Conservation (phyloP, 78 protist genomes). For the Polysphondylium violaceum region DNA sequence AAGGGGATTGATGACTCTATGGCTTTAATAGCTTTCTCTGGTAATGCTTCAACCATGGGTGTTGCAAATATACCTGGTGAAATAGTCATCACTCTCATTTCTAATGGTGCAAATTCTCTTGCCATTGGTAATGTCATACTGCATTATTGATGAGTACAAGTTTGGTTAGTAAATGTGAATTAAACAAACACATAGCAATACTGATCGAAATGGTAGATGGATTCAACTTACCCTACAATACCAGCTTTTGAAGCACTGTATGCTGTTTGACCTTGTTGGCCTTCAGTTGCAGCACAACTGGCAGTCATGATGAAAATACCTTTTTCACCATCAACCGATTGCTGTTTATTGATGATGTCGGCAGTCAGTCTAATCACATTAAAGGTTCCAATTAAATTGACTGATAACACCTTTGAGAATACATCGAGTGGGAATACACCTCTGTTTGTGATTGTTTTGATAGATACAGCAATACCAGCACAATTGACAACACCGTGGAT, state of each 20-base stretch:
- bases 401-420: constrained; percentile 55
- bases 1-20: constrained; percentile 58
- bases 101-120: constrained; percentile 77
- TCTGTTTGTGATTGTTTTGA: constrained; percentile 9
- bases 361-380: constrained; percentile 85
- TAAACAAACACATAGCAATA: no score
- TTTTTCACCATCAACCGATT: constrained; percentile 52
- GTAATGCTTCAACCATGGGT: constrained; percentile 81
- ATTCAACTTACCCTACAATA: constrained; percentile 6
- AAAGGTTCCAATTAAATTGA: constrained; percentile 90
- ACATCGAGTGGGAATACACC: constrained; percentile 54
- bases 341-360: constrained; percentile 79
- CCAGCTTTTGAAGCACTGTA: constrained; percentile 92
- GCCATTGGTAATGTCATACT: constrained; percentile 91
- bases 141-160: no score
- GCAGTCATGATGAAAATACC: constrained; percentile 91
- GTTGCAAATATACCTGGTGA: constrained; percentile 91
- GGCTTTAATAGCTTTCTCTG: constrained; percentile 55
- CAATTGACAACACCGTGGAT: constrained; percentile 90
- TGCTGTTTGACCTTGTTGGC: constrained; percentile 94
- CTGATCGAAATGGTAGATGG: no score
- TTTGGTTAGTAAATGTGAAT: not conserved
- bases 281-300: constrained; percentile 90
- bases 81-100: constrained; percentile 90
- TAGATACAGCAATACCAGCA: constrained; percentile 90